These are phyloP conservation scores for Microbotryum lychnidis-dioicae DNA, from an alignment of 1,284 basidiomycete species.

Conservation along the genomic window DNA sequence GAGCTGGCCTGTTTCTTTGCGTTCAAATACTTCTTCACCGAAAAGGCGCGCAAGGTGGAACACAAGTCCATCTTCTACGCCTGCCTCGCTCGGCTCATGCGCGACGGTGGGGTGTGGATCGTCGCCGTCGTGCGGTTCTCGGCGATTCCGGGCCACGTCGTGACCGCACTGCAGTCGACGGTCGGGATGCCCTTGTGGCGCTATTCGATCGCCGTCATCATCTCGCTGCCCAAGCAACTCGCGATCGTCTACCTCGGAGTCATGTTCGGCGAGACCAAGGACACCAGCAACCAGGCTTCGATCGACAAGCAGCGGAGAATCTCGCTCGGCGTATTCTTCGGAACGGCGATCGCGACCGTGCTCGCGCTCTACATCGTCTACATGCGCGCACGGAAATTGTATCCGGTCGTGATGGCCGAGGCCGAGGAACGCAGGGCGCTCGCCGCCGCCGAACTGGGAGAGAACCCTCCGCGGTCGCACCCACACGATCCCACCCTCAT, in stretches of 20 bases:
- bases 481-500: no score
- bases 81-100: constrained; percentile 37
- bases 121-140: constrained; percentile 34
- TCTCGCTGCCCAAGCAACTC: constrained; percentile 42
- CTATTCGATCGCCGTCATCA: constrained; percentile 37
- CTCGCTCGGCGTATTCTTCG: constrained; percentile 15
- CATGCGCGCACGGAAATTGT: constrained; percentile 18
- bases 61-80: constrained; percentile 40
- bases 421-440: background rate
- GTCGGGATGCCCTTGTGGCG: constrained; percentile 33
- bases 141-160: constrained; percentile 39
- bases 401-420: constrained; percentile 19
- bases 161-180: constrained; percentile 33
- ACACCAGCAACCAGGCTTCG: background rate
- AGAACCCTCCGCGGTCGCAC: no score
- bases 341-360: constrained; percentile 14
- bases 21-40: constrained; percentile 40
- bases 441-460: no score
- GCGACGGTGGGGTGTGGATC: constrained; percentile 40
- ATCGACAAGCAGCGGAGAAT: constrained; percentile 6
- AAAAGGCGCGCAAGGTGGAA: constrained; percentile 36
- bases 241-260: constrained; percentile 36
- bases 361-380: constrained; percentile 21
- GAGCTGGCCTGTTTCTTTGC: constrained; percentile 39
- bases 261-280: constrained; percentile 20